Evolutionary conservation across 78 protist genomes (phyloP).

Genomic region (Dictyostelium capitatum): DNA sequence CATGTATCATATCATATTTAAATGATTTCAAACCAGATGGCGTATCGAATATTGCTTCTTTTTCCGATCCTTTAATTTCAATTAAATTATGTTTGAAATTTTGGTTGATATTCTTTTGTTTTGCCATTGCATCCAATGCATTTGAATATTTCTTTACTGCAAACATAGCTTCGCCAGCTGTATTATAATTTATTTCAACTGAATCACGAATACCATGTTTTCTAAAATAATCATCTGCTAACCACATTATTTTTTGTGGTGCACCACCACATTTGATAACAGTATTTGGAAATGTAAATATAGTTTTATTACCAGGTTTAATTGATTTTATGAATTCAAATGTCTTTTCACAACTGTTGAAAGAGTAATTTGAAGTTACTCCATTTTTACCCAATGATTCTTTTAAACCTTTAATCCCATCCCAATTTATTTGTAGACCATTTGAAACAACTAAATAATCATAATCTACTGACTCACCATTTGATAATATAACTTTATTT

Average conservation of each 20-base stretch:
- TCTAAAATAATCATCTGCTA: conserved; percentile 68
- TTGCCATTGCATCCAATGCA: conserved; percentile 31
- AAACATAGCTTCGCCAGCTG: conserved; percentile 69
- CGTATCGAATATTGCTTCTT: conserved; percentile 80
- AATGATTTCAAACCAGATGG: conserved; percentile 39
- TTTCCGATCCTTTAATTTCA: conserved; percentile 48
- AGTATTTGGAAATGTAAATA: conserved; percentile 84
- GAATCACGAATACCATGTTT: conserved; percentile 39
- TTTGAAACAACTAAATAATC: conserved; percentile 81
- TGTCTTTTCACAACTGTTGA: conserved; percentile 56
- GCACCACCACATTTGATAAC: conserved; percentile 90
- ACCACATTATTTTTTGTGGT: conserved; percentile 88
- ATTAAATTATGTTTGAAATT: conserved; percentile 38
- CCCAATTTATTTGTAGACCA: conserved; percentile 76
- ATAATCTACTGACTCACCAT: conserved; percentile 61
- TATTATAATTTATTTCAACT: conserved; percentile 36
- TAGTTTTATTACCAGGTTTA: conserved; percentile 26
- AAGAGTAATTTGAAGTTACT: conserved; percentile 81
- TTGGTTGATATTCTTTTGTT: conserved; percentile 18
- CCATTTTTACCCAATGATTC: conserved; percentile 77
- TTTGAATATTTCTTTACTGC: conserved; percentile 79
- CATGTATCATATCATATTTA: conserved; percentile 81
- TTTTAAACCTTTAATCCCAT: conserved; percentile 72
- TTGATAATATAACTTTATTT: conserved; percentile 8
- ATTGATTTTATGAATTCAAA: conserved; percentile 31